A percentile compares a stretch with the other conserved stretches of the same genome.
Evolutionary conservation across 371 early-diverging fungal genomes (phyloP).

Genomic region (Mucor irregularis): DNA sequence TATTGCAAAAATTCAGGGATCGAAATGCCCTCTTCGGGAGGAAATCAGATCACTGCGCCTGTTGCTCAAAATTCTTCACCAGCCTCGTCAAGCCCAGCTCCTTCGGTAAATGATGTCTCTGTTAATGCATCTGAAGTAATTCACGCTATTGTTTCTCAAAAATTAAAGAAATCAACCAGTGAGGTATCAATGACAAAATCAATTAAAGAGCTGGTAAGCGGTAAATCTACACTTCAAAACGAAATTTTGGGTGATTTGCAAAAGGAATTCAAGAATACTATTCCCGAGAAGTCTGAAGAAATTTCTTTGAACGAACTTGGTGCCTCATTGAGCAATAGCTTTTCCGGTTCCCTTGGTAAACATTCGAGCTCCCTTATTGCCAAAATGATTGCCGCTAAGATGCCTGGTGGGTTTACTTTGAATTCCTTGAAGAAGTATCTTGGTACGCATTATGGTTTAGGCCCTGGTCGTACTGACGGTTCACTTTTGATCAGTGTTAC

Average conservation of each 20-base stretch:
- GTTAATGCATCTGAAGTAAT: conserved; percentile 79
- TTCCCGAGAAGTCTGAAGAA: conserved; percentile 94
- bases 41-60: conserved; percentile 50
- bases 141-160: conserved; percentile 86
- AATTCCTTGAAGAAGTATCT: conserved; percentile 79
- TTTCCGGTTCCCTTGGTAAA: conserved; percentile 81
- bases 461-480: conserved; percentile 82
- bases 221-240: conserved; percentile 96
- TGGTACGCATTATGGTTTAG: conserved; percentile 74
- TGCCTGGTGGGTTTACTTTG: conserved; percentile 93
- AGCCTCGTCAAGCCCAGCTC: conserved; percentile 41
- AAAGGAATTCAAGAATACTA: conserved; percentile 85
- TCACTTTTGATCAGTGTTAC: conserved; percentile 81
- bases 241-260: conserved; percentile 95
- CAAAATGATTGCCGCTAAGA: conserved; percentile 86
- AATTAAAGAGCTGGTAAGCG: conserved; percentile 93
- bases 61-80: neutral
- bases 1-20: conserved; percentile 83
- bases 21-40: conserved; percentile 58
- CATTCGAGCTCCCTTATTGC: conserved; percentile 76
- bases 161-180: conserved; percentile 81
- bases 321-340: conserved; percentile 62
- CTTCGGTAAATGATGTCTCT: conserved; percentile 66
- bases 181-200: conserved; percentile 79
- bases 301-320: conserved; percentile 85